Percentiles rank a stretch among this genome's conserved stretches.
Evolutionary conservation across 192 early-diverging fungal genomes (phyloP).

Genomic region (Linnemannia schmuckeri): DNA sequence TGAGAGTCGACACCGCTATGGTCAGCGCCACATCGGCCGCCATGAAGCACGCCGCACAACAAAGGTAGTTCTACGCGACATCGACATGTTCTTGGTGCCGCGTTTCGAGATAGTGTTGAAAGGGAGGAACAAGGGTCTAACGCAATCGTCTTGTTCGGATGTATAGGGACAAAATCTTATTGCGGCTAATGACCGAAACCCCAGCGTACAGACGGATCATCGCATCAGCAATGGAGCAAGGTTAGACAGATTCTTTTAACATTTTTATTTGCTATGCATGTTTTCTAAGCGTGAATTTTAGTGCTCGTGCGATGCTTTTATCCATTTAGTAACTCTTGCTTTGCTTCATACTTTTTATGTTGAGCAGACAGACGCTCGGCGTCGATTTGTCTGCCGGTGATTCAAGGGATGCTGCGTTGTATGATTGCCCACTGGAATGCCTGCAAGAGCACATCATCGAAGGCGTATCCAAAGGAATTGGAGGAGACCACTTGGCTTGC

Average conservation of each 20-base stretch:
- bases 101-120: background rate
- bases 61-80: conserved; percentile 24
- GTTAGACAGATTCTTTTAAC: background rate
- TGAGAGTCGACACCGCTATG: conserved; percentile 50
- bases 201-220: conserved; percentile 45
- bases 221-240: conserved; percentile 24
- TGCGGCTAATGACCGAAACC: conserved; percentile 39
- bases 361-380: conserved; percentile 17
- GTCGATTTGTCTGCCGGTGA: conserved; percentile 33
- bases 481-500: conserved; percentile 40
- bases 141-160: too few species aligned
- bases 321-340: background rate
- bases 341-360: background rate
- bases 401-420: conserved; percentile 46
- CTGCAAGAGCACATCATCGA: conserved; percentile 35
- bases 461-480: conserved; percentile 46
- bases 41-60: conserved; percentile 43
- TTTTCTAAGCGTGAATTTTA: background rate
- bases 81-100: background rate
- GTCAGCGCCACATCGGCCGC: conserved; percentile 26
- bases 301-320: background rate
- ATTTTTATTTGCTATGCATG: conserved; percentile 1
- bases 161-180: conserved; percentile 40
- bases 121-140: background rate
- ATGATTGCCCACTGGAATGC: conserved; percentile 45